A percentile compares a stretch with the other conserved stretches of the same genome.
Conservation (phyloP, 176 grass and related monocot genomes). For the Eleusine indica region DNA sequence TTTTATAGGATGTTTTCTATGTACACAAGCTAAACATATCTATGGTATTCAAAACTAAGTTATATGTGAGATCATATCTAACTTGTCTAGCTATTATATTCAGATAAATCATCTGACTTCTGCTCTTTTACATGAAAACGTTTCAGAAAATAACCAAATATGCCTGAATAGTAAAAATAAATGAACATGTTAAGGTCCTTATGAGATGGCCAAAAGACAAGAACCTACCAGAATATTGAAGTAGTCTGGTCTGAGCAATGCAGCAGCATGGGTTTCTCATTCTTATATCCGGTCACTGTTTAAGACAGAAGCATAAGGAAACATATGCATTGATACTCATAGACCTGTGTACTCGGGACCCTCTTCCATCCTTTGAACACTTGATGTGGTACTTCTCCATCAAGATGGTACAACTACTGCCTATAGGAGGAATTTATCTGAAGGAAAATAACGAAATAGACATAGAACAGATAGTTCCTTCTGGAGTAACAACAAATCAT, state of each 20-base stretch:
- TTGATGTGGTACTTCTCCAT: background rate
- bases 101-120: too few relatives aligned
- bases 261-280: slow-evolving; percentile 11
- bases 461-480: slow-evolving; percentile 20
- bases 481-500: background rate
- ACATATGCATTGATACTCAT: background rate
- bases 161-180: too few relatives aligned
- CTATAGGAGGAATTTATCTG: background rate
- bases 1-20: background rate
- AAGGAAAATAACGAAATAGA: slow-evolving; percentile 2
- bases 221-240: background rate
- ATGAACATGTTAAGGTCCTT: too few relatives aligned
- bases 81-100: too few relatives aligned
- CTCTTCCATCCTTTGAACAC: background rate
- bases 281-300: background rate
- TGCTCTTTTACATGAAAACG: too few relatives aligned
- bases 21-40: background rate
- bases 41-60: background rate
- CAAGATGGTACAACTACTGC: background rate
- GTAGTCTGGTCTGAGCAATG: background rate
- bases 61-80: background rate
- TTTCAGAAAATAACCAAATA: too few relatives aligned
- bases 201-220: too few relatives aligned
- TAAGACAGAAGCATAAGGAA: slow-evolving; percentile 15
- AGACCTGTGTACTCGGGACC: background rate